These are phyloP conservation scores for Aegilops umbellulata DNA, from an alignment of 176 grass and related monocot species.

Conservation along the genomic window DNA sequence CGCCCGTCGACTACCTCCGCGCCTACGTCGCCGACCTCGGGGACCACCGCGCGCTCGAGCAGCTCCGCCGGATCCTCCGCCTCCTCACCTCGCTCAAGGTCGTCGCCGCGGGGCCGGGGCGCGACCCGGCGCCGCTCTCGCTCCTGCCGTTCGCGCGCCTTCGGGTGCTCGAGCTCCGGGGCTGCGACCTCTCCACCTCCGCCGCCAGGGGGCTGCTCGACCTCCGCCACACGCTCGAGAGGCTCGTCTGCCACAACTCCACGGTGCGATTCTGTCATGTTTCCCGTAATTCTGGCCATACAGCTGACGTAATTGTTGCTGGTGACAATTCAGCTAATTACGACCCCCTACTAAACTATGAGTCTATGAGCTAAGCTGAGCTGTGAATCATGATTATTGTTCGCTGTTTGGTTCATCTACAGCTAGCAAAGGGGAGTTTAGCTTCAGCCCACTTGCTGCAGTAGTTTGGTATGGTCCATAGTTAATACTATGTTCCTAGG, in stretches of 20 bases:
- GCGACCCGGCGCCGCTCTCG: constrained; percentile 77
- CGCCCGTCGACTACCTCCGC: constrained; percentile 96
- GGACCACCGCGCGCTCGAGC: constrained; percentile 94
- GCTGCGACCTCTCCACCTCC: constrained; percentile 80
- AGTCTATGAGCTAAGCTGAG: background rate
- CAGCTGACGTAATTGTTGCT: background rate
- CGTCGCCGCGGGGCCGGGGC: constrained; percentile 42
- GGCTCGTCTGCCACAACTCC: constrained; percentile 75
- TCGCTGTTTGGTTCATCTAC: constrained; percentile 30
- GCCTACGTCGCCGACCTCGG: constrained; percentile 92
- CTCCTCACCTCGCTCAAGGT: constrained; percentile 88
- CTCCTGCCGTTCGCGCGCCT: constrained; percentile 79
- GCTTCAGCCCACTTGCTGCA: constrained; percentile 16
- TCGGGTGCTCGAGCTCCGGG: constrained; percentile 65
- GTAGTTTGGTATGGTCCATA: background rate
- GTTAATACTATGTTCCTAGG: constrained; percentile 33
- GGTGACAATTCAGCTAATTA: background rate
- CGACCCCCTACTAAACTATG: constrained; percentile 3
- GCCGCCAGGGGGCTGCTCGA: constrained; percentile 73
- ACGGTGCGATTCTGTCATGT: constrained; percentile 46
- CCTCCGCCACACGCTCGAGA: constrained; percentile 85
- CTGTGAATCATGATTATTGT: constrained; percentile 10
- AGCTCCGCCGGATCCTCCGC: constrained; percentile 78
- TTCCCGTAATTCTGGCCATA: background rate
- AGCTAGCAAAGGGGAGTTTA: background rate